These are phyloP conservation scores for Cyberlindnera euphorbiiphila DNA, from an alignment of 805 yeast genomes.

Conservation along the genomic window DNA sequence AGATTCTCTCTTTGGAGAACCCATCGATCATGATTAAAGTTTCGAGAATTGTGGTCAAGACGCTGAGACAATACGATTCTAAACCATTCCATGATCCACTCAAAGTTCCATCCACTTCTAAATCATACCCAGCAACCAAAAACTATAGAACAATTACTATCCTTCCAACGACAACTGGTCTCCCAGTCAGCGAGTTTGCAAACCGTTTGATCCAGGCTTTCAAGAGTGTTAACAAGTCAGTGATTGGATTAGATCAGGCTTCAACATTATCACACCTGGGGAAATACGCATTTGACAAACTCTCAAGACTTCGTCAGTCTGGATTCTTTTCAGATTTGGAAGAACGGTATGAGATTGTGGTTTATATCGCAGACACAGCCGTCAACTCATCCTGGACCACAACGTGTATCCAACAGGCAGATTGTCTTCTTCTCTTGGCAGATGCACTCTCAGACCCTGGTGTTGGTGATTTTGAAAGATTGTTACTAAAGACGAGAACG, in stretches of 20 bases:
- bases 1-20: slow-evolving; percentile 73
- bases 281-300: slow-evolving; percentile 85
- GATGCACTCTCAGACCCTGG: slow-evolving; percentile 72
- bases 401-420: slow-evolving; percentile 93
- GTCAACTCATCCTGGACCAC: slow-evolving; percentile 84
- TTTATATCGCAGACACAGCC: slow-evolving; percentile 84
- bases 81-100: slow-evolving; percentile 6
- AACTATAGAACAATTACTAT: slow-evolving; percentile 81
- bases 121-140: slow-evolving; percentile 28
- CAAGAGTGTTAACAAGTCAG: slow-evolving; percentile 65
- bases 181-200: slow-evolving; percentile 89
- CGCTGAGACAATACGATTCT: slow-evolving; percentile 28
- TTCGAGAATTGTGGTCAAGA: slow-evolving; percentile 78
- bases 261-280: slow-evolving; percentile 79
- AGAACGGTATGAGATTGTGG: slow-evolving; percentile 81
- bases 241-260: slow-evolving; percentile 79
- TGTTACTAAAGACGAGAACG: slow-evolving; percentile 69
- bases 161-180: slow-evolving; percentile 70
- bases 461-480: slow-evolving; percentile 81
- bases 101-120: slow-evolving; percentile 32
- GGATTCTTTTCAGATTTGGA: slow-evolving; percentile 91
- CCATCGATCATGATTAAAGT: slow-evolving; percentile 91
- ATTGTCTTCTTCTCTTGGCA: slow-evolving; percentile 84
- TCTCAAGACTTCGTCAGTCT: slow-evolving; percentile 79
- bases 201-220: slow-evolving; percentile 67